Conservation (phyloP, 2,329 filamentous ascomycete genomes). For the Cladophialophora bantiana region DNA sequence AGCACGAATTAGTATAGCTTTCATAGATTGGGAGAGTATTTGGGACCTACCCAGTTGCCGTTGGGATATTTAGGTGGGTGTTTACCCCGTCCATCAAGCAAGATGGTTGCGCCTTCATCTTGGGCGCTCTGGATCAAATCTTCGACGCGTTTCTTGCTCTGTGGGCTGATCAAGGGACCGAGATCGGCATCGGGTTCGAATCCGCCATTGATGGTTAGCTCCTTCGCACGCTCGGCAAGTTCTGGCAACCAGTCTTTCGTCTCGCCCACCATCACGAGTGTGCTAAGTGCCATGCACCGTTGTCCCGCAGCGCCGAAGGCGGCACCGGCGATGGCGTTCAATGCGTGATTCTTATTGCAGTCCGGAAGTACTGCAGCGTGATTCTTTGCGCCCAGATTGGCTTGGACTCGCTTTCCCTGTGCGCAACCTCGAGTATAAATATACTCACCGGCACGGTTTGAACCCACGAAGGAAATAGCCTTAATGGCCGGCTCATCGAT, state of each 20-base stretch:
- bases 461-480: conserved; percentile 72
- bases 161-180: conserved; percentile 69
- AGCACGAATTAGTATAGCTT: conserved; percentile 17
- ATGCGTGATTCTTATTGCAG: conserved; percentile 71
- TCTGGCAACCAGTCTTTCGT: conserved; percentile 71
- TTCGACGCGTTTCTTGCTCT: conserved; percentile 70
- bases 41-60: conserved; percentile 66
- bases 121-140: conserved; percentile 67
- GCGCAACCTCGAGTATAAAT: conserved; percentile 72
- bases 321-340: conserved; percentile 71
- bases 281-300: conserved; percentile 73
- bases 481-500: conserved; percentile 73
- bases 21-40: background rate
- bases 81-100: conserved; percentile 67
- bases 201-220: conserved; percentile 66
- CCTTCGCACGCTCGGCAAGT: conserved; percentile 68
- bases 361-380: conserved; percentile 72
- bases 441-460: conserved; percentile 73
- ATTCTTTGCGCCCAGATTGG: conserved; percentile 74
- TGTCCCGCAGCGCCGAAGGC: conserved; percentile 74
- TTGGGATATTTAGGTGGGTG: conserved; percentile 70
- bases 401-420: conserved; percentile 73
- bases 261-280: conserved; percentile 69
- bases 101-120: conserved; percentile 68
- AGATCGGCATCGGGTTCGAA: conserved; percentile 69